These are phyloP conservation scores for Perkinsus olseni DNA, from an alignment of 169 alveolate genomes.

Conservation along the genomic window DNA sequence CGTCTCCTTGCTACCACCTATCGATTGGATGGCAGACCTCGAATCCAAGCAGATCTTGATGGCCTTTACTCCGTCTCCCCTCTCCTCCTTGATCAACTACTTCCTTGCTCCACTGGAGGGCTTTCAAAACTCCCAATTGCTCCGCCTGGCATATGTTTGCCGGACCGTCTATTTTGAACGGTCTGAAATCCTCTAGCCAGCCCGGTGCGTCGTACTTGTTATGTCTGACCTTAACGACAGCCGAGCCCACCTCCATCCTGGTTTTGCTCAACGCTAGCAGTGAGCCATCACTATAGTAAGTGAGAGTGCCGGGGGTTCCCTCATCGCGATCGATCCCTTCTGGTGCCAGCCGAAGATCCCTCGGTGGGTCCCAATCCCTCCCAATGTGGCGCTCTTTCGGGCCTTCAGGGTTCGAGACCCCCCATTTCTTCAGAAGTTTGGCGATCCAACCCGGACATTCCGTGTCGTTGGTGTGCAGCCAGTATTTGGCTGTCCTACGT, in stretches of 20 bases:
- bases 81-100: not conserved
- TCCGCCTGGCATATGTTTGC: not conserved
- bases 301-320: not conserved
- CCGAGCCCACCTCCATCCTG: not conserved
- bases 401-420: not conserved
- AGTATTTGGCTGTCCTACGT: not conserved
- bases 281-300: not conserved
- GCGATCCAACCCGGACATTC: not conserved
- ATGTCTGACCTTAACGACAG: not conserved
- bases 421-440: not conserved
- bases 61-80: too few species aligned
- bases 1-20: not conserved
- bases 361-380: not conserved
- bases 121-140: not conserved
- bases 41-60: not conserved
- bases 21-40: not conserved
- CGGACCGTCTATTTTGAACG: not conserved
- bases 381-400: not conserved
- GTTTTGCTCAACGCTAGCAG: not conserved
- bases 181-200: not conserved
- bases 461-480: not conserved
- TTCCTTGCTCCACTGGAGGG: not conserved
- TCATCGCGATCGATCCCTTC: too few species aligned
- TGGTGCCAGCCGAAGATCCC: not conserved
- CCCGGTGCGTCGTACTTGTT: not conserved